Base-by-base conservation (phyloP, 495 filamentous ascomycete species). In the Hypoxylon crocopeplum region DNA sequence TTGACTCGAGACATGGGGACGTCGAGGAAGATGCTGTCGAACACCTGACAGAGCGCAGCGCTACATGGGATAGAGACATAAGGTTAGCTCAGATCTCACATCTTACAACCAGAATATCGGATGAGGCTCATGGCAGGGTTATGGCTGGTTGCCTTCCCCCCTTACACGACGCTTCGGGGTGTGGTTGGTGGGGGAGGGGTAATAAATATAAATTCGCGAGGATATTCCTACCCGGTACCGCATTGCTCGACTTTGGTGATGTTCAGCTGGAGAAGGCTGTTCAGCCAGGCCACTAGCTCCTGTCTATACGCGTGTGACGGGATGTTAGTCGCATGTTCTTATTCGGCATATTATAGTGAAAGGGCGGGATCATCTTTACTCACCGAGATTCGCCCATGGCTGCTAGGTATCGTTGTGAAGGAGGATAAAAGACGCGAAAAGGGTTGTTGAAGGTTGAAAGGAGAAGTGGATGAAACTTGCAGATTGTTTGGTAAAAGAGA, bases 211-310 rank as follows among this genome's bases (percentile, higher is more conserved):
- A 67, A 70, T 69, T 65, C 63, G 71, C 58, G 55, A 66, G 44
- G 46, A 64, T 61, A 62, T 58, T 46, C 89, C 66, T 89, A 98
- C 94, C 94, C 94, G 65, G 94, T 98, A 66, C 94, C 94, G 75
- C 94, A 97, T 82, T 98, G 95, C 77, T 98, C 94, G 71, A 98
- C 89, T 77, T 96, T 97, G 71, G 93, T 97, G 53, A 98, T 85
- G 77, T 98, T 98, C 63, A 98, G 85, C 79, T 96, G 90, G 49
- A 98, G 86, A 46, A 98, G 91, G 82, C 89, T 91, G 82, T 98
- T 98, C 66, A 98, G 78, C 94, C 94, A 98, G 77, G 87, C 86
- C 56, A 98, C 83, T 56, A 98, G 86, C 78, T 98, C 94, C 77
- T 98, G 94, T 81, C 94, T 98, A 68, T 22, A 19, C 27, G 24